Evolutionary conservation across 495 filamentous ascomycete genomes (phyloP).

Genomic region (Neurospora africana): DNA sequence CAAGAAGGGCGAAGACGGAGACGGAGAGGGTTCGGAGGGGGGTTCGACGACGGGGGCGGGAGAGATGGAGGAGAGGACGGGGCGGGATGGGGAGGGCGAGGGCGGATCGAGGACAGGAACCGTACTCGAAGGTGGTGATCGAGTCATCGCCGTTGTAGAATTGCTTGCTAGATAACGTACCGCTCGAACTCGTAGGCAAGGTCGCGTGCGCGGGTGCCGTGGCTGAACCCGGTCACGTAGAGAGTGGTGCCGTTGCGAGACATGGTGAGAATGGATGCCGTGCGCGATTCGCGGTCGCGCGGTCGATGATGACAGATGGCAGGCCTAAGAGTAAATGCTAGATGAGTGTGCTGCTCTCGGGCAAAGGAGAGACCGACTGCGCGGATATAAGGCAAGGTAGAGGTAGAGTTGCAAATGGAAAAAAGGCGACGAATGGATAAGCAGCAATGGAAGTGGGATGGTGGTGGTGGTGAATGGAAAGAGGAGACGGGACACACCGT

Average conservation of each 20-base stretch:
- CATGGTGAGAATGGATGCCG: constrained; percentile 43
- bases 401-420: neutral
- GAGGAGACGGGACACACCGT: neutral
- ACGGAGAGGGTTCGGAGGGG: neutral
- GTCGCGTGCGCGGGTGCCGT: constrained; percentile 97
- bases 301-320: neutral
- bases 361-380: neutral
- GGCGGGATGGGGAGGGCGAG: constrained; percentile 15
- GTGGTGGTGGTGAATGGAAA: neutral
- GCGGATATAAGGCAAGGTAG: neutral
- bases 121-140: constrained; percentile 34
- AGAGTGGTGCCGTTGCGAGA: constrained; percentile 90
- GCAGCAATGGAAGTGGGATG: neutral
- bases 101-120: constrained; percentile 18
- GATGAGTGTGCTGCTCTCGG: neutral
- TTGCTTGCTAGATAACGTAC: constrained; percentile 39
- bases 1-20: constrained; percentile 20
- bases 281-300: neutral
- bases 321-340: neutral
- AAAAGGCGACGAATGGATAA: neutral
- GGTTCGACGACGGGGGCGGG: constrained; percentile 25
- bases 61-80: constrained; percentile 11
- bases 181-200: constrained; percentile 99
- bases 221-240: constrained; percentile 95
- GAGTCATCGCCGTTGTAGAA: constrained; percentile 28